Conservation (phyloP, 2,329 filamentous ascomycete species). For the Thielaviopsis musarum region DNA sequence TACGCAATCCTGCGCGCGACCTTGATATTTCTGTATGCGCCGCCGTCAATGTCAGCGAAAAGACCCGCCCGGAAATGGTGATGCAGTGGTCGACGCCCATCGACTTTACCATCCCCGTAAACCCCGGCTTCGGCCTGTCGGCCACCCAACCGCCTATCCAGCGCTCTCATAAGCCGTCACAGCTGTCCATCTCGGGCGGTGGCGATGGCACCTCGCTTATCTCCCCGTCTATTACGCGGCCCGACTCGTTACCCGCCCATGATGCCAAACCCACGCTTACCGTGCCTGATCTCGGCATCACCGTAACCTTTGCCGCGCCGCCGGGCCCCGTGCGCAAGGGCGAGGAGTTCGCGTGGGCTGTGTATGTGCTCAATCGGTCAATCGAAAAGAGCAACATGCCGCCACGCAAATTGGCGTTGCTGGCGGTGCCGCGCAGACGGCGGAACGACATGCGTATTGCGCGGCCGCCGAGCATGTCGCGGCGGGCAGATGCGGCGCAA, state of each 20-base stretch:
- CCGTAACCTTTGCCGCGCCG: constrained; percentile 56
- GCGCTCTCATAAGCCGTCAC: constrained; percentile 43
- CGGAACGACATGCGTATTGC: constrained; percentile 37
- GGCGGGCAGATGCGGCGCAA: constrained; percentile 22
- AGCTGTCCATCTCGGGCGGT: constrained; percentile 42
- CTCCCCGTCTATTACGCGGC: constrained; percentile 38
- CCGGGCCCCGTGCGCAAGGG: constrained; percentile 38
- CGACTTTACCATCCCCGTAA: constrained; percentile 51
- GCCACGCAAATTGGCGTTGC: constrained; percentile 50
- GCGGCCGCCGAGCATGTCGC: constrained; percentile 34
- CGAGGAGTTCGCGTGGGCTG: constrained; percentile 52
- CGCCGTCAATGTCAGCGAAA: constrained; percentile 36
- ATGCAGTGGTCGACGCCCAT: constrained; percentile 54
- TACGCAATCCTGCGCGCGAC: constrained; percentile 31
- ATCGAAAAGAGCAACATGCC: constrained; percentile 24
- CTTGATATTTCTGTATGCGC: constrained; percentile 45
- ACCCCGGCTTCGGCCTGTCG: constrained; percentile 41
- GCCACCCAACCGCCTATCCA: constrained; percentile 40
- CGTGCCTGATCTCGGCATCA: constrained; percentile 48
- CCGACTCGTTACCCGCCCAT: constrained; percentile 38
- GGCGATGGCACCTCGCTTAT: constrained; percentile 34
- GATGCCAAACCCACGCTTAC: constrained; percentile 31
- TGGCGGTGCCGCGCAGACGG: constrained; percentile 48
- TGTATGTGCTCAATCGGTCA: constrained; percentile 61
- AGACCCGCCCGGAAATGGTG: constrained; percentile 42